A percentile compares a stretch with the other conserved stretches of the same genome.
These are phyloP conservation scores for Tulasnella sp. DNA, from an alignment of 768 basidiomycete species.

Conservation along the genomic window DNA sequence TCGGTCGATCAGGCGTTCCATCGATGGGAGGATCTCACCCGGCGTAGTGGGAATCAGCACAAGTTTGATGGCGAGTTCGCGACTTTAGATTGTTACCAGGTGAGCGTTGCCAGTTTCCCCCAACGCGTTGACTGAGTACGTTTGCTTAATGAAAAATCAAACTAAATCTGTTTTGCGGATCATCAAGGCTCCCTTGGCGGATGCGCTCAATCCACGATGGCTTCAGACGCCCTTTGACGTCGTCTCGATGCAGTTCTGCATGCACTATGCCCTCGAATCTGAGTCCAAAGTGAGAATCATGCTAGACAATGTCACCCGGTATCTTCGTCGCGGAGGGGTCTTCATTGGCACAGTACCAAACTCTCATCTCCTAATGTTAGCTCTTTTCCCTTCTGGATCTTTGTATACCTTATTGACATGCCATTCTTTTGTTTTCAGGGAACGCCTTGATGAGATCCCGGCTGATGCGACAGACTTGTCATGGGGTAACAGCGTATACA, in stretches of 20 bases:
- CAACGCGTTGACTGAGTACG: too few relatives aligned
- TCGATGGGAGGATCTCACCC: constrained; percentile 44
- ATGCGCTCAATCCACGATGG: constrained; percentile 50
- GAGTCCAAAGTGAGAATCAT: constrained; percentile 76
- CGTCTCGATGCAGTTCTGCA: constrained; percentile 98
- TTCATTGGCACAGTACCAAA: constrained; percentile 98
- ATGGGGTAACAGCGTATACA: constrained; percentile 88
- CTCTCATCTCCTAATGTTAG: constrained; percentile 70
- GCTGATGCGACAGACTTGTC: constrained; percentile 53
- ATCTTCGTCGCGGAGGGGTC: constrained; percentile 73
- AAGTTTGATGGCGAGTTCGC: constrained; percentile 69
- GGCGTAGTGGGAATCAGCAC: constrained; percentile 23
- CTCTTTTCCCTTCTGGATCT: constrained; percentile 16
- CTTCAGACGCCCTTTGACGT: constrained; percentile 74
- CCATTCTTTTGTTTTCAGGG: constrained; percentile 26
- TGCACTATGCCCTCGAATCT: constrained; percentile 99
- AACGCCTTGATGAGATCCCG: constrained; percentile 54
- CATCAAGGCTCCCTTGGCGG: constrained; percentile 46
- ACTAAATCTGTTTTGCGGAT: background rate
- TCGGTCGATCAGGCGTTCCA: constrained; percentile 81
- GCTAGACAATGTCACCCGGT: constrained; percentile 78
- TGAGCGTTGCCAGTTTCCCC: constrained; percentile 21
- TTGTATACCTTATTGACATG: background rate
- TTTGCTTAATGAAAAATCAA: background rate
- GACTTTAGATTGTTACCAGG: constrained; percentile 78